Conservation (phyloP, 192 early-diverging fungal genomes). For the Mortierella hygrophila region DNA sequence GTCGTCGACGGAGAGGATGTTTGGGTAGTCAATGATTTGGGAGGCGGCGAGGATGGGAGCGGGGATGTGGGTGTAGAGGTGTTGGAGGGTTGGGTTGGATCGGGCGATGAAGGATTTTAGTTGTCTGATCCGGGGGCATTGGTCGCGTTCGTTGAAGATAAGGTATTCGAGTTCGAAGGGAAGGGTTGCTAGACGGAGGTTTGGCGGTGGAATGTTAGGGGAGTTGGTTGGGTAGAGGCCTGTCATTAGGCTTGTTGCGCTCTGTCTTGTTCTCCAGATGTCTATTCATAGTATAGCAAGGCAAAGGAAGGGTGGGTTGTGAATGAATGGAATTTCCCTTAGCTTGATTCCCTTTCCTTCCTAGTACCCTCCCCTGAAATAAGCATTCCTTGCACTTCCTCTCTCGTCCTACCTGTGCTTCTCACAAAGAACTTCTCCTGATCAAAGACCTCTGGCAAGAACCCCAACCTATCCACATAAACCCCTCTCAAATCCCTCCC, state of each 20-base stretch:
- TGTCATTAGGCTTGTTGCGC: constrained; percentile 27
- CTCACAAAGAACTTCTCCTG: neutral
- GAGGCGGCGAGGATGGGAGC: neutral
- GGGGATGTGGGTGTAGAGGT: neutral
- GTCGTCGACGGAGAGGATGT: neutral
- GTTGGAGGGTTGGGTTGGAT: neutral
- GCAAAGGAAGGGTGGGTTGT: neutral
- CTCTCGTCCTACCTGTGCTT: constrained; percentile 19
- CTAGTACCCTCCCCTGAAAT: too few relatives aligned
- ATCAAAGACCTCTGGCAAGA: constrained; percentile 13
- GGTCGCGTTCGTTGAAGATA: constrained; percentile 3
- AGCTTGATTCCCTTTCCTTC: neutral
- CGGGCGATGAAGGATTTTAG: neutral
- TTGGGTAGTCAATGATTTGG: neutral
- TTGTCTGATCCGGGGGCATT: constrained; percentile 8
- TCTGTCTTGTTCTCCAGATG: constrained; percentile 25
- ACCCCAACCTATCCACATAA: constrained; percentile 20
- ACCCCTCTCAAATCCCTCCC: constrained; percentile 15
- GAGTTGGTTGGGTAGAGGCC: constrained; percentile 15
- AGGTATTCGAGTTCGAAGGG: constrained; percentile 23
- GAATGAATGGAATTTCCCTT: neutral
- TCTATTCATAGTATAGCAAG: neutral
- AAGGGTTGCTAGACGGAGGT: neutral
- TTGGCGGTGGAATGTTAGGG: neutral
- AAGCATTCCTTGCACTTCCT: neutral